A percentile compares a stretch with the other conserved stretches of the same genome.
These are phyloP conservation scores for Penicillium sumatraense DNA, from an alignment of 2,329 filamentous ascomycete genomes.

Conservation along the genomic window DNA sequence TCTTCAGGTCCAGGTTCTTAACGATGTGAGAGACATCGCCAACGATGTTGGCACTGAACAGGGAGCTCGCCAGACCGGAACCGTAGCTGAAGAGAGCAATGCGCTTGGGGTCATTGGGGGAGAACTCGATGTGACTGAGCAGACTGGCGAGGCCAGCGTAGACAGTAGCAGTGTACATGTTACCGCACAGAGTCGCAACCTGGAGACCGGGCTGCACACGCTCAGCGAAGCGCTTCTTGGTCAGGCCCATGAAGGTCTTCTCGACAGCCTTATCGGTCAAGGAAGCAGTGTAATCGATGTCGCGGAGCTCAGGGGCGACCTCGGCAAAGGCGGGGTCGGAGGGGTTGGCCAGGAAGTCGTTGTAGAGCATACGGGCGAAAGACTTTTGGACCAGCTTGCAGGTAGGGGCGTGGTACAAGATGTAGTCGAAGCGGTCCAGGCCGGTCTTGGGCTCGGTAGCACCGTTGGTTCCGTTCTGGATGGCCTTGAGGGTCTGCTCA, in stretches of 20 bases:
- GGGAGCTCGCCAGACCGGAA: slow-evolving; percentile 74
- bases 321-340: slow-evolving; percentile 71
- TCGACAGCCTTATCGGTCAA: slow-evolving; percentile 80
- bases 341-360: slow-evolving; percentile 77
- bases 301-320: slow-evolving; percentile 74
- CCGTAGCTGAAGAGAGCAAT: slow-evolving; percentile 80
- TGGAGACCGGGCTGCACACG: slow-evolving; percentile 74
- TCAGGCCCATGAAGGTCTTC: slow-evolving; percentile 83
- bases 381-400: slow-evolving; percentile 89
- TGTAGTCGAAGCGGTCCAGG: slow-evolving; percentile 81
- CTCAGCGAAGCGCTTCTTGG: slow-evolving; percentile 83
- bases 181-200: slow-evolving; percentile 74
- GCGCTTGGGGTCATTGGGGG: slow-evolving; percentile 71
- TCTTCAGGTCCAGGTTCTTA: slow-evolving; percentile 71
- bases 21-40: slow-evolving; percentile 71
- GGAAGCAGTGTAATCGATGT: slow-evolving; percentile 79
- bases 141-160: slow-evolving; percentile 63
- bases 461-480: slow-evolving; percentile 56
- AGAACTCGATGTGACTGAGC: slow-evolving; percentile 66
- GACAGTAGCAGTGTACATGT: slow-evolving; percentile 67
- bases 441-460: slow-evolving; percentile 59
- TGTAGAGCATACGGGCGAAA: slow-evolving; percentile 81
- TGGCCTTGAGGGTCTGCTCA: slow-evolving; percentile 63
- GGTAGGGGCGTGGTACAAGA: slow-evolving; percentile 81
- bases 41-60: slow-evolving; percentile 68